Conservation (phyloP, 306 rosid genomes). For the Lathyrus sativus region DNA sequence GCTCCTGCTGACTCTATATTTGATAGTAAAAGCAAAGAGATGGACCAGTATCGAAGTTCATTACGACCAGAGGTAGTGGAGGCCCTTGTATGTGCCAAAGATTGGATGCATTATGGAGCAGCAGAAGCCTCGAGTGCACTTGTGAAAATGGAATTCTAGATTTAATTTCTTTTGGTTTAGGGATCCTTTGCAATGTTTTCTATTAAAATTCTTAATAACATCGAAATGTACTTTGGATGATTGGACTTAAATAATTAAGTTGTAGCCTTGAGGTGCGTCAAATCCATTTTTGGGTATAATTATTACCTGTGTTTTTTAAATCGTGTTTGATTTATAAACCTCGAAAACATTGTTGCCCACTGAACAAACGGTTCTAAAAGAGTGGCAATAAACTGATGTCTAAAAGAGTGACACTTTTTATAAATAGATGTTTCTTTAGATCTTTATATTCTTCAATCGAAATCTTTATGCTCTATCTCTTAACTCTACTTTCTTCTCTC, state of each 20-base stretch:
- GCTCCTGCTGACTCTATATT: slow-evolving; percentile 65
- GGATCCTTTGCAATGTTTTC: neutral
- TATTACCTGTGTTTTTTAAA: neutral
- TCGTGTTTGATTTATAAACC: neutral
- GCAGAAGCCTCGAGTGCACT: slow-evolving; percentile 52
- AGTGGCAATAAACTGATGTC: no score
- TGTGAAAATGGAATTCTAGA: slow-evolving; percentile 67
- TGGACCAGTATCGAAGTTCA: slow-evolving; percentile 79
- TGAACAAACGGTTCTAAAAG: no score
- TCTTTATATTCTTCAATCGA: no score
- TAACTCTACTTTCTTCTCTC: no score
- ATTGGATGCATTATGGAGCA: slow-evolving; percentile 76
- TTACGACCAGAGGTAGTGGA: slow-evolving; percentile 85
- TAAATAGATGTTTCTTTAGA: no score
- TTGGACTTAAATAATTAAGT: neutral
- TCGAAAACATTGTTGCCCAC: no score
- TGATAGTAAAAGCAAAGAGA: slow-evolving; percentile 56
- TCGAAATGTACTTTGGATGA: neutral
- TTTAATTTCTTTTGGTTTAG: neutral
- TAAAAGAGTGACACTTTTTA: no score
- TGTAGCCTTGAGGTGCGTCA: neutral
- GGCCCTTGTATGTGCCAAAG: slow-evolving; percentile 90
- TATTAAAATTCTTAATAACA: neutral
- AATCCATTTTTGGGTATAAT: neutral
- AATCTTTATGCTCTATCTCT: no score